Conservation (phyloP, 306 rosid genomes). For the Abrus pulchellus region DNA sequence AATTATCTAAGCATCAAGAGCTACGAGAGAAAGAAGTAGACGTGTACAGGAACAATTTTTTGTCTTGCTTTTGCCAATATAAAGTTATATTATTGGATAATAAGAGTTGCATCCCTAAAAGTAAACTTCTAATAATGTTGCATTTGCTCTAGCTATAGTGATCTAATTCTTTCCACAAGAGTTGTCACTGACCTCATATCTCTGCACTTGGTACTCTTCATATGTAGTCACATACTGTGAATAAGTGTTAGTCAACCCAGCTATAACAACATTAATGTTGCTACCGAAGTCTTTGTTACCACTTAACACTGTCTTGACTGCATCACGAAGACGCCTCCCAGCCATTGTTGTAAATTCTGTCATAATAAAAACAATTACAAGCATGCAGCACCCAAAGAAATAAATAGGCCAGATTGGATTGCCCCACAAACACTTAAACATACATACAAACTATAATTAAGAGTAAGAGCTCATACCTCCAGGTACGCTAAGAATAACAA, state of each 20-base stretch:
- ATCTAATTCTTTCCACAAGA: constrained; percentile 28
- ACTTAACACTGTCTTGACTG: constrained; percentile 75
- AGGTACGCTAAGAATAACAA: constrained; percentile 90
- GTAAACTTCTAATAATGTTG: constrained; percentile 1
- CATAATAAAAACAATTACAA: constrained; percentile 37
- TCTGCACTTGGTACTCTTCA: constrained; percentile 86
- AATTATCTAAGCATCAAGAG: constrained; percentile 24
- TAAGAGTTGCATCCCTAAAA: not conserved
- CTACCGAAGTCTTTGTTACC: constrained; percentile 54
- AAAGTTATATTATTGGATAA: constrained; percentile 17
- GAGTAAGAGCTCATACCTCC: constrained; percentile 69
- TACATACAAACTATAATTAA: constrained; percentile 7
- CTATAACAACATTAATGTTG: constrained; percentile 76
- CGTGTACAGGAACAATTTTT: not conserved
- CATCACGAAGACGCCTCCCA: constrained; percentile 98
- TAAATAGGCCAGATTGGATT: not conserved
- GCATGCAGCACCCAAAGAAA: constrained; percentile 46
- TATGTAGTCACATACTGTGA: constrained; percentile 91
- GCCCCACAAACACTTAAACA: not conserved
- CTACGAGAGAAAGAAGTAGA: not conserved
- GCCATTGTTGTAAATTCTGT: constrained; percentile 98
- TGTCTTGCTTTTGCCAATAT: not conserved
- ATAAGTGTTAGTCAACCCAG: constrained; percentile 94
- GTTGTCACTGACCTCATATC: constrained; percentile 87
- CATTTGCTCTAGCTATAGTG: constrained; percentile 17